phyloP scores from a whole-genome alignment of 176 grass and related monocot species.

The Zea luxurians region DNA sequence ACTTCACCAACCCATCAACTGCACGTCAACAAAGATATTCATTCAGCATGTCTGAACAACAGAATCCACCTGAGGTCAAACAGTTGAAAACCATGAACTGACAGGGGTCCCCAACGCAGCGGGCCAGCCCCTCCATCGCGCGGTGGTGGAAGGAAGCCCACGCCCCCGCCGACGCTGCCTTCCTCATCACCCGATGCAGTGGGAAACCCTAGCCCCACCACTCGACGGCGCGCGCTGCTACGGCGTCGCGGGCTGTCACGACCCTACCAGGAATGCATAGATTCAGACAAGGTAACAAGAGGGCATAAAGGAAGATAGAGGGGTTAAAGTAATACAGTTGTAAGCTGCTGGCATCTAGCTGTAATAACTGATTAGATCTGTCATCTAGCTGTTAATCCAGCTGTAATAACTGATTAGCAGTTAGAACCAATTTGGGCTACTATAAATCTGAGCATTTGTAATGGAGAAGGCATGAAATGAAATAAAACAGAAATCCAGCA shows the following conservation, averaged over 20 bases:
- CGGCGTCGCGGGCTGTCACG: background rate
- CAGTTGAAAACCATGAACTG: conserved; percentile 6
- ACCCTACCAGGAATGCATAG: too few species aligned
- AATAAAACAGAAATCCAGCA: too few species aligned
- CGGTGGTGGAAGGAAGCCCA: conserved; percentile 31
- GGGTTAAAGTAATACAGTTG: too few species aligned
- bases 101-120: conserved; percentile 41
- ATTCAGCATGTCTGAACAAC: conserved; percentile 7
- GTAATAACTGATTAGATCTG: too few species aligned
- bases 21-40: conserved; percentile 17
- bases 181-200: background rate
- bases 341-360: too few species aligned
- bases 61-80: conserved; percentile 29
- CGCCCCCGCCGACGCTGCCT: background rate
- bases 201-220: background rate
- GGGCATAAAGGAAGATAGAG: too few species aligned
- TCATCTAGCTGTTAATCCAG: too few species aligned
- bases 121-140: conserved; percentile 36
- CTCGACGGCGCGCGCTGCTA: background rate
- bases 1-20: conserved; percentile 82
- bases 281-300: too few species aligned
- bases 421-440: too few species aligned
- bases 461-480: too few species aligned
- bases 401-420: too few species aligned
- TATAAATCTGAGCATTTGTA: too few species aligned